Evolutionary conservation across 306 rosid genomes (phyloP).

Genomic region (Sechiopsis laciniata): DNA sequence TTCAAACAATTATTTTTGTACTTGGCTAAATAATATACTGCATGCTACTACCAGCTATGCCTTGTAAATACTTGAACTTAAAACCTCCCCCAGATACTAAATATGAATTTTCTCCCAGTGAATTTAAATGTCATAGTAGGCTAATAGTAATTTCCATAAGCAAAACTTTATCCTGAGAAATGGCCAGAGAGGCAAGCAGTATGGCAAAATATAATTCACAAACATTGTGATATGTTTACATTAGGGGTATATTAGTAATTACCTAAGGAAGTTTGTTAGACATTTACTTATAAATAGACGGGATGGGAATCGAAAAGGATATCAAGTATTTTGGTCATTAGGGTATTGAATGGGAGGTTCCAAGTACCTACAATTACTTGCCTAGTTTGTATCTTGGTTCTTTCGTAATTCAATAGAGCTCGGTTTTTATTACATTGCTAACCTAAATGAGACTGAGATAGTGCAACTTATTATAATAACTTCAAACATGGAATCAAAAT

Average conservation of each 20-base stretch:
- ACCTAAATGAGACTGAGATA: background rate
- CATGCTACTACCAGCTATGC: background rate
- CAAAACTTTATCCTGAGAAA: background rate
- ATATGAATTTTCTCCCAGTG: background rate
- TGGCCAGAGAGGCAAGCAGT: background rate
- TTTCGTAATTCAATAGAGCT: no score
- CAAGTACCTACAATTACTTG: no score
- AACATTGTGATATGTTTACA: background rate
- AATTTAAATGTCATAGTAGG: background rate
- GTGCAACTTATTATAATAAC: background rate
- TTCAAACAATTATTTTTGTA: background rate
- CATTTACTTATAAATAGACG: no score
- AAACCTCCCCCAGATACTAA: background rate
- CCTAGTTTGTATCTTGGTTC: no score
- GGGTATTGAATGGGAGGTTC: no score
- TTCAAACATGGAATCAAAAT: background rate
- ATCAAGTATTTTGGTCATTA: no score
- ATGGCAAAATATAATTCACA: background rate
- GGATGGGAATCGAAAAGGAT: no score
- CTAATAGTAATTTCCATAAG: background rate
- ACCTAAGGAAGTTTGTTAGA: no score
- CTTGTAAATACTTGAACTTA: background rate
- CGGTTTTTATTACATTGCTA: background rate
- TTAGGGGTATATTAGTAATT: no score
- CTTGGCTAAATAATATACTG: conserved; percentile 1